phyloP scores from a whole-genome alignment of 495 filamentous ascomycete genomes.

The Talaromyces nanjingensis region DNA sequence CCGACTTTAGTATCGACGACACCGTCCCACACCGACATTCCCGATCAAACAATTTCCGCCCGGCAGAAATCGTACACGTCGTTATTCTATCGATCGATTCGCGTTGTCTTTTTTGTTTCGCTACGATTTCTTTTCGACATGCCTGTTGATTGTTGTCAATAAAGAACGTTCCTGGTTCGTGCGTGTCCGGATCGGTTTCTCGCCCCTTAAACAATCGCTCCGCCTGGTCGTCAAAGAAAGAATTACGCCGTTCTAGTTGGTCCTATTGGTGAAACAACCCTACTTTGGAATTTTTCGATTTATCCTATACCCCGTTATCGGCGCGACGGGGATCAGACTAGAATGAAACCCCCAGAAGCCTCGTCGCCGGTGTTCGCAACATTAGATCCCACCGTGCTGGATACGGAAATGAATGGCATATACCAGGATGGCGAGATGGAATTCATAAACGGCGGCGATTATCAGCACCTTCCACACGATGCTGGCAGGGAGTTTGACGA shows the following conservation, averaged over 20 bases:
- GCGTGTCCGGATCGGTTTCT: background rate
- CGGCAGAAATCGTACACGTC: background rate
- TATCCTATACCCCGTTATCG: background rate
- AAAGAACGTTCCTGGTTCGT: background rate
- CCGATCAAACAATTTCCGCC: background rate
- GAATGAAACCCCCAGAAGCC: conserved; percentile 35
- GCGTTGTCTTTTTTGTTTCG: background rate
- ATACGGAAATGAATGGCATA: conserved; percentile 39
- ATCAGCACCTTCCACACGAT: conserved; percentile 29
- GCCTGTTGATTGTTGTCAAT: background rate
- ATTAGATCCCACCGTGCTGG: conserved; percentile 39
- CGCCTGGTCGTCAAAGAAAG: background rate
- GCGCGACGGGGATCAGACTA: conserved; percentile 9
- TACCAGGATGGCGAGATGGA: conserved; percentile 37
- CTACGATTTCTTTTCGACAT: background rate
- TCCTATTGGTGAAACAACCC: background rate
- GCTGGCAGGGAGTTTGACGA: conserved; percentile 41
- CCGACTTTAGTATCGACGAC: background rate
- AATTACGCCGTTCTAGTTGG: background rate
- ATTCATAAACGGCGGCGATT: conserved; percentile 31
- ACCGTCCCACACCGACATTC: background rate
- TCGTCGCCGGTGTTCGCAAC: conserved; percentile 36
- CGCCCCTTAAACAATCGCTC: background rate
- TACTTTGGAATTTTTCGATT: background rate
- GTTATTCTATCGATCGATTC: background rate